Evolutionary conservation across 164 flowering plant species (phyloP).

Genomic region (Vitis rupestris): DNA sequence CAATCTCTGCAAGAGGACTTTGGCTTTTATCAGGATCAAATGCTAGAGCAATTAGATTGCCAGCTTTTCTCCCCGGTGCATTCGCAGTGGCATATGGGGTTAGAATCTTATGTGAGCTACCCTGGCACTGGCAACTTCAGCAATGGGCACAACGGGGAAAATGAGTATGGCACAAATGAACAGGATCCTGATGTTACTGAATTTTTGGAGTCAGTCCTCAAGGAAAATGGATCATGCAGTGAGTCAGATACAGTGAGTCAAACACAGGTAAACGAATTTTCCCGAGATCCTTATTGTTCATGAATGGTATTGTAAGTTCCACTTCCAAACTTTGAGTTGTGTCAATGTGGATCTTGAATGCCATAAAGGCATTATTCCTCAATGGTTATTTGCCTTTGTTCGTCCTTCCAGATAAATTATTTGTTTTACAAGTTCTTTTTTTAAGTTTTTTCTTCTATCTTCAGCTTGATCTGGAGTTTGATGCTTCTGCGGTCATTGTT

Average conservation of each 20-base stretch:
- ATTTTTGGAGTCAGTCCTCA: constrained; percentile 37
- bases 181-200: constrained; percentile 30
- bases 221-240: constrained; percentile 30
- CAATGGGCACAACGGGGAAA: constrained; percentile 13
- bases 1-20: constrained; percentile 11
- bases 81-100: constrained; percentile 19
- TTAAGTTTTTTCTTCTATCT: background rate
- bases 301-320: background rate
- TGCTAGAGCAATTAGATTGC: constrained; percentile 16
- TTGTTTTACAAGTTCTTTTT: background rate
- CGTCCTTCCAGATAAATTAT: background rate
- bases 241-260: constrained; percentile 27
- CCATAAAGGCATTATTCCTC: background rate
- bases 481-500: no score
- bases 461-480: constrained; percentile 4
- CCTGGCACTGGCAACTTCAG: constrained; percentile 21
- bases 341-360: no score
- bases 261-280: constrained; percentile 22
- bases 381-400: background rate
- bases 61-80: constrained; percentile 26
- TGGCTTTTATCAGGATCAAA: constrained; percentile 6
- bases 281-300: background rate
- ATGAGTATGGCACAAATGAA: constrained; percentile 35
- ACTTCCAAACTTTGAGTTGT: background rate
- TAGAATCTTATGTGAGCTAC: constrained; percentile 25